Evolutionary conservation across 768 basidiomycete species (phyloP), one percentile per base, ranked within the genome.

Genomic region (Pleurotus sapidus): DNA sequence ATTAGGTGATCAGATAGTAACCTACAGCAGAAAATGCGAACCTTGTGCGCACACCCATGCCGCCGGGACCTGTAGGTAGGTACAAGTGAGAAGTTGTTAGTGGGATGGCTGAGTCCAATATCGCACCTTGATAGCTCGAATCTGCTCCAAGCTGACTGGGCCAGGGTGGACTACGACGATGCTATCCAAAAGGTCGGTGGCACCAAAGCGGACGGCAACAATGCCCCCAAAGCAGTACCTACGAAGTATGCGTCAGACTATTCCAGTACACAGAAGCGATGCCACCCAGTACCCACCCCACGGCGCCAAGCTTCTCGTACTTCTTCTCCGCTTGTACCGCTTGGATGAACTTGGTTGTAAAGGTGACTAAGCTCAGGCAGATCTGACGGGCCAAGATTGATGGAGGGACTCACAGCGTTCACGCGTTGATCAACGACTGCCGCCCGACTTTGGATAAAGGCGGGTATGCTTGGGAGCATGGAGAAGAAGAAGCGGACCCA

Each of bases 171-270:
- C 71, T 18, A 80, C 66, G 8, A 80, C 73, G 5, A 74, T 63
- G 43, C 71, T 75, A 47, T 78, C 57, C 2, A 80, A 61, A 7
- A 70, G 63, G 42, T 63, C 69, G 1, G 71, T 75, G 4, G 67
- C 57, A 1, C 71, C 78, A 7, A 80, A 57, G 6, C 74, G 69
- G 47, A 77, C 67, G 12, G 68, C 72, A 0, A 68, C 64, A 6
- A 71, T 50, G 24, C 78, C 78, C 1, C 79, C 79, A 48, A 68
- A 78, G 55, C 79, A 79, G 55, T 77, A 79, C 9, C 78, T 76
- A 51, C 24, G 34, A 34, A n/a, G 49, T 17, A 23, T 34, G 17
- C 3, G 38, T 30, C 18, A 24, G 18, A 9, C 43, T 12, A 49
- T 24, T n/a, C 20, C 15, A 20, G 27, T 37, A 7, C n/a, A 46